Base-by-base conservation (phyloP, 1,139 yeast genomes). In the Debaryomycetaceae sp. region DNA sequence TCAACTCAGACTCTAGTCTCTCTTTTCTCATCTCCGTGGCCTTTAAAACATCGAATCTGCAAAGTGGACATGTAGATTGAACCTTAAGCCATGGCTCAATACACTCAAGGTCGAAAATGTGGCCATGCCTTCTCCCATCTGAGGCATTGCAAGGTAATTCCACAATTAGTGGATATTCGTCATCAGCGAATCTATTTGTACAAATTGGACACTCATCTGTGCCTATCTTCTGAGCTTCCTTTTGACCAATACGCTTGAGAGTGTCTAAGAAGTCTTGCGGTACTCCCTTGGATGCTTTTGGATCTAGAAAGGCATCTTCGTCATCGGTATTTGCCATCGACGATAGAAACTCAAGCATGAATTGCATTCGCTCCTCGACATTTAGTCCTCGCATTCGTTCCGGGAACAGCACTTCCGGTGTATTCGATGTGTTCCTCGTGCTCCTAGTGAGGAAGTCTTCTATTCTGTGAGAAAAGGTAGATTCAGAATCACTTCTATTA, bases 21-120 rank as follows among this genome's bases (percentile, higher is more conserved):
- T 72, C 68, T 52, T 74, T 76, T 51, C 81, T 70, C 43, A 70
- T 72, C 42, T 60, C 55, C 31, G 60, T 64, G 5, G 63, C 62
- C 23, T 68, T 75, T 40, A 77, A 62, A 24, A 91, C 80, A 56
- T 89, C 84, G 49, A 78, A 81, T 51, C 98, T 72, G 60, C 98
- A 91, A 58, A 91, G 66, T 0, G 98, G 98, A 59, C 98, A 91
- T 0, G 96, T 89, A 1, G 84, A 73, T 56, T 87, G 85, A 48
- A 83, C 70, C 51, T 81, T 80, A 42, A 91, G 69, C 98, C 98
- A 91, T 0, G 96, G 95, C 0, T 86, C 86, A 37, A 91, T 82
- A 61, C 98, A 91, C 54, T 91, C 97, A 53, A 90, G 69, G 59
- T 91, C 98, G 63, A 87, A 91, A 36, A 75, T 75, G 63, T 91